Evolutionary conservation across 495 filamentous ascomycete species (phyloP).

Genomic region (Neurospora cerealis): DNA sequence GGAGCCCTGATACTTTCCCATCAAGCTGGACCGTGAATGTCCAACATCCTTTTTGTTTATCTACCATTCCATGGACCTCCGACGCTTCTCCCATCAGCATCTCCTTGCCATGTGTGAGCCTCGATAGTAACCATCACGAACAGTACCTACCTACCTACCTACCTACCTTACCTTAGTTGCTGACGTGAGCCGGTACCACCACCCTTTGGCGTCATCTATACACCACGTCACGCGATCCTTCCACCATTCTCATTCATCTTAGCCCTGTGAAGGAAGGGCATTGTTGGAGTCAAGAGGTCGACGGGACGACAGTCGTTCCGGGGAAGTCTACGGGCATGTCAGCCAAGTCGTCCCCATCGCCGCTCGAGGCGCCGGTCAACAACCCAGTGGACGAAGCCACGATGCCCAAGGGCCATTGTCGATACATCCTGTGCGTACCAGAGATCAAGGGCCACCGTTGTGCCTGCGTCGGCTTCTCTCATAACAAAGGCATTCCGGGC

Average conservation of each 20-base stretch:
- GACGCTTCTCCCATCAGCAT: constrained; percentile 4
- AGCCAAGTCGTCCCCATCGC: constrained; percentile 24
- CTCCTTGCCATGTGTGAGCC: constrained; percentile 22
- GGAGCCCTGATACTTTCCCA: background rate
- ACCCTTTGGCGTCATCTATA: background rate
- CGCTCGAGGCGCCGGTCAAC: constrained; percentile 17
- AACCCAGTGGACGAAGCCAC: constrained; percentile 25
- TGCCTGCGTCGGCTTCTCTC: constrained; percentile 44
- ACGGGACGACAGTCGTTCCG: background rate
- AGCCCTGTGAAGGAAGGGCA: background rate
- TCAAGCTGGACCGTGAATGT: constrained; percentile 8
- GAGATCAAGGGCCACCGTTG: constrained; percentile 45
- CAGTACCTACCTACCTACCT: background rate
- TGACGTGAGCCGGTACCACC: constrained; percentile 4
- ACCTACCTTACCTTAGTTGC: background rate
- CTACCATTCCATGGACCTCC: constrained; percentile 18
- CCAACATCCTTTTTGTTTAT: background rate
- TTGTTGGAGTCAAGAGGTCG: background rate
- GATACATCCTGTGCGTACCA: constrained; percentile 44
- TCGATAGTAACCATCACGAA: constrained; percentile 10
- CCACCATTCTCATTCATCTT: background rate
- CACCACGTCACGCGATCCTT: background rate
- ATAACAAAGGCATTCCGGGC: constrained; percentile 39
- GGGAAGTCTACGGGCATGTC: constrained; percentile 2
- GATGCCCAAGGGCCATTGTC: constrained; percentile 44